These are phyloP conservation scores for Cordyceps tenuipes DNA, from an alignment of 2,329 filamentous ascomycete species.

Conservation along the genomic window DNA sequence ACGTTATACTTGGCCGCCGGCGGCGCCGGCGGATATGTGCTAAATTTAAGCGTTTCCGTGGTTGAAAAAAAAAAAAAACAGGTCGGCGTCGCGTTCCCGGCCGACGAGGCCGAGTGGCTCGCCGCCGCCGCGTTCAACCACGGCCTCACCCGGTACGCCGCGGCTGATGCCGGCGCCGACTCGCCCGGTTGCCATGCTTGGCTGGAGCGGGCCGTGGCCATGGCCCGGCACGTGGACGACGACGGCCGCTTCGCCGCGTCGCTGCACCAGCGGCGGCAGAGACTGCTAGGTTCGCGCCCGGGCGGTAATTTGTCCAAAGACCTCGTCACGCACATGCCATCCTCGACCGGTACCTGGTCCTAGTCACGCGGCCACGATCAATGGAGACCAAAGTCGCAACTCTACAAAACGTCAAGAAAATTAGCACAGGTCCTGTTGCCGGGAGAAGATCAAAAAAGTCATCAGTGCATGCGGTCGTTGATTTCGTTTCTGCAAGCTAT, in stretches of 20 bases:
- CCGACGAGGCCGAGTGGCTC: conserved; percentile 69
- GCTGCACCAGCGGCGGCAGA: conserved; percentile 37
- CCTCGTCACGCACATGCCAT: neutral
- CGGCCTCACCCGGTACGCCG: conserved; percentile 56
- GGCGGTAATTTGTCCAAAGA: neutral
- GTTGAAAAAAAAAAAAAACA: no score
- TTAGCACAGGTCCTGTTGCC: neutral
- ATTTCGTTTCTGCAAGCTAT: conserved; percentile 6
- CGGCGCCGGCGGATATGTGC: no score
- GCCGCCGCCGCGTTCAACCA: conserved; percentile 61
- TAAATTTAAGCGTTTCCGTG: no score
- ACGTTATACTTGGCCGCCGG: no score
- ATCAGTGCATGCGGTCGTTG: conserved; percentile 9
- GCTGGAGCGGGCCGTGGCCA: conserved; percentile 52
- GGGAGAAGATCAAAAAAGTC: neutral
- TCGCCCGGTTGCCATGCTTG: conserved; percentile 49
- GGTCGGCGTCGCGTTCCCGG: conserved; percentile 47
- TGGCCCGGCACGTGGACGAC: conserved; percentile 53
- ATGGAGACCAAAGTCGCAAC: no score
- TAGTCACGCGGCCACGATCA: no score
- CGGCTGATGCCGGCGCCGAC: conserved; percentile 31
- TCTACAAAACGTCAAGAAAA: neutral
- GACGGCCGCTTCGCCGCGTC: conserved; percentile 35
- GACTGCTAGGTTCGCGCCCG: conserved; percentile 22
- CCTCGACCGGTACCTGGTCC: no score